phyloP scores from a whole-genome alignment of 306 rosid species.

The Purshia tridentata region DNA sequence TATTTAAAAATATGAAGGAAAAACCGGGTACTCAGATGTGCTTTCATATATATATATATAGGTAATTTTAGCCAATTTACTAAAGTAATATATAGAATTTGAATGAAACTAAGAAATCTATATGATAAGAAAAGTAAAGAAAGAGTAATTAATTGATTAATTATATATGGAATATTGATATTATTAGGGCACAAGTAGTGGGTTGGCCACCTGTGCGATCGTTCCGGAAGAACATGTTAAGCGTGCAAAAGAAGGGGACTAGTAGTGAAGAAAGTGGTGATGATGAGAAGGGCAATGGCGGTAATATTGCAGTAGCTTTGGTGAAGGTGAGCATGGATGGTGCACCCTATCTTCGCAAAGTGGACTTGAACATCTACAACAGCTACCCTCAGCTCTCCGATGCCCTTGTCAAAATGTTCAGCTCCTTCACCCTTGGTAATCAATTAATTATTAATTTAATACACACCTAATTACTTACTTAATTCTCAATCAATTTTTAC shows the following conservation, averaged over 20 bases:
- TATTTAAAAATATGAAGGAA: too few species aligned
- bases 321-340: conserved; percentile 98
- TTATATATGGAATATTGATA: neutral
- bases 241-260: conserved; percentile 40
- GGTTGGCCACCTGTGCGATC: conserved; percentile 98
- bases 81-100: neutral
- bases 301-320: conserved; percentile 28
- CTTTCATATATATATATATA: neutral
- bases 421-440: conserved; percentile 70
- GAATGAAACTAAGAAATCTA: neutral
- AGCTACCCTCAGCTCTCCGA: conserved; percentile 70
- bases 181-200: conserved; percentile 77
- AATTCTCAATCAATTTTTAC: too few species aligned
- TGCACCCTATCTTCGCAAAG: conserved; percentile 94
- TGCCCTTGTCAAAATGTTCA: conserved; percentile 82
- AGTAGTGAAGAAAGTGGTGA: conserved; percentile 37
- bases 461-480: too few species aligned
- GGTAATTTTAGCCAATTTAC: neutral
- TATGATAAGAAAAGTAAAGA: too few species aligned
- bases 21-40: too few species aligned
- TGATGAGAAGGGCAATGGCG: conserved; percentile 32
- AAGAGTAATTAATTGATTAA: neutral
- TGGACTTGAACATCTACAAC: conserved; percentile 63
- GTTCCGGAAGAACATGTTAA: conserved; percentile 64
- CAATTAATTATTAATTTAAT: neutral